Base-by-base conservation (phyloP, 257 asterid species). In the Henckelia pumila region DNA sequence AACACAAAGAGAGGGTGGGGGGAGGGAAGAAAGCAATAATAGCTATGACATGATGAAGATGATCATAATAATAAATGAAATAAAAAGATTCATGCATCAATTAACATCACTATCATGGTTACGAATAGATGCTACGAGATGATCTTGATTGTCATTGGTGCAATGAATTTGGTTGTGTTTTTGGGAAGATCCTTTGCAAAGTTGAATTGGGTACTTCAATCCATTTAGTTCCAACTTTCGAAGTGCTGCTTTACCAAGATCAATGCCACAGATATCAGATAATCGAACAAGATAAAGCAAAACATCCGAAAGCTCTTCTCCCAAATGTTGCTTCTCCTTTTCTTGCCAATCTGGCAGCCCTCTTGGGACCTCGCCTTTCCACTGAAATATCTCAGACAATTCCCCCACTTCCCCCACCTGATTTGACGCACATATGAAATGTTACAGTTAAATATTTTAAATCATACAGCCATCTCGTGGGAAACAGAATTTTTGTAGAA, bases 321-420 rank as follows among this genome's bases (percentile, higher is more conserved):
- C 89, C 73, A 84, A 74, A 61, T 84, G 89, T 23, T 25, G 69
- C 64, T 79, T 84, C 71, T 84, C 89, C 47, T 69, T 76, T 52
- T 81, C 81, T 67, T 71, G 70, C 89, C 89, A 84, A 22, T 71
- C 80, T 7, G 87, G 80, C 11, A 84, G 63, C 7, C 89, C 89
- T 68, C 68, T 81, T 71, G 83, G 76, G 32, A 84, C 89, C 77
- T 84, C 89, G 25, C 85, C 86, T 79, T 77, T 81, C 89, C 89
- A 84, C 74, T 84, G 89, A 71, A 83, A 81, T 10, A 84, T 81
- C 64, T 84, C 89, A 40, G 89, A 84, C 63, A 84, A 29, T 68
- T 84, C 89, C 60, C 89, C 89, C 28, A 84, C 87, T 79, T 84
- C 89, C 26, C 85, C 89, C 17, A 84, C 84, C 89, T 84, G 76